A percentile compares a stretch with the other conserved stretches of the same genome.
Evolutionary conservation across 164 flowering plant species (phyloP).

Genomic region (Echeveria elegans): DNA sequence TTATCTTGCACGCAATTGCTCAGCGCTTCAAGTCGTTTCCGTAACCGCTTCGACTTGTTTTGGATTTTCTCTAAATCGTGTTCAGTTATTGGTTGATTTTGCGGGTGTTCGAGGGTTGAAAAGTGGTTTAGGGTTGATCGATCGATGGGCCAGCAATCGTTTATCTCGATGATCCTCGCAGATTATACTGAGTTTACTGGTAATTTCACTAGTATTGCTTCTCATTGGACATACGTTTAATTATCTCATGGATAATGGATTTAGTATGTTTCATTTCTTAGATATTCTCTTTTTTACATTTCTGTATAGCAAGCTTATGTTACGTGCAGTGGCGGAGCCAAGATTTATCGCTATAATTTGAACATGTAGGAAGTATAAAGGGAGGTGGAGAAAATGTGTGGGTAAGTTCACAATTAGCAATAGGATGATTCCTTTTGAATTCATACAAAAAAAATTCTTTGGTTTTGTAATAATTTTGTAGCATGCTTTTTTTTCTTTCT

Average conservation of each 20-base stretch:
- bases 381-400: too few relatives aligned
- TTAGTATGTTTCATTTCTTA: background rate
- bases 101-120: background rate
- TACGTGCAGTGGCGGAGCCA: too few relatives aligned
- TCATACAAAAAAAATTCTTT: too few relatives aligned
- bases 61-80: too few relatives aligned
- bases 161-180: background rate
- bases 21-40: background rate
- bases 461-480: too few relatives aligned
- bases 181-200: background rate
- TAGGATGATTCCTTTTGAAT: too few relatives aligned
- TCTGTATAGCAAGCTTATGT: too few relatives aligned
- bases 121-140: background rate
- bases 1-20: background rate
- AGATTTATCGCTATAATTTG: too few relatives aligned
- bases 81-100: too few relatives aligned
- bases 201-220: background rate
- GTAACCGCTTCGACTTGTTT: background rate
- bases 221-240: background rate
- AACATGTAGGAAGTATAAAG: too few relatives aligned
- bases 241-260: slow-evolving; percentile 1
- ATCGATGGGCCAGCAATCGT: slow-evolving; percentile 1
- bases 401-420: too few relatives aligned
- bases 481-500: too few relatives aligned
- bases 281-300: background rate